phyloP scores from a whole-genome alignment of 768 basidiomycete genomes.

The Vararia minispora region DNA sequence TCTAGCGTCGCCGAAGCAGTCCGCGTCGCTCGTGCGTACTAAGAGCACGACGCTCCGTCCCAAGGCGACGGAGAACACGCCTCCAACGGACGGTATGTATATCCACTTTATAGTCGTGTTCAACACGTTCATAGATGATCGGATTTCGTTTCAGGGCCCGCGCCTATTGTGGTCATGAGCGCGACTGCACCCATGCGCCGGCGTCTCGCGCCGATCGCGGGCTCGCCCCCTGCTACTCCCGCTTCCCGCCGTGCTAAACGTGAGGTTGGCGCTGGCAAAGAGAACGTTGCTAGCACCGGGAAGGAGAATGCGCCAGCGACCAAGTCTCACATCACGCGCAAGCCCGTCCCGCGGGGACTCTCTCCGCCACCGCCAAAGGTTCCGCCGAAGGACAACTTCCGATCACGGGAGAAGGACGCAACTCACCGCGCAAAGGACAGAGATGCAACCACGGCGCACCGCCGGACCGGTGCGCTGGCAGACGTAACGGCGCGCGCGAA shows the following conservation, averaged over 20 bases:
- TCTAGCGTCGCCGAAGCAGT: too few species aligned
- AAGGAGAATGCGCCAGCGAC: constrained; percentile 24
- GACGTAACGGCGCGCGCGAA: constrained; percentile 4
- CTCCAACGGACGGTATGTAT: too few species aligned
- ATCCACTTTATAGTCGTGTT: too few species aligned
- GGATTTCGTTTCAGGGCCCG: too few species aligned
- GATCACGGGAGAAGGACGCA: too few species aligned
- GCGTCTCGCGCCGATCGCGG: constrained; percentile 38
- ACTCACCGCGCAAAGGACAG: too few species aligned
- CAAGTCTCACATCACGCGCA: constrained; percentile 13
- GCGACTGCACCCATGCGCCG: too few species aligned
- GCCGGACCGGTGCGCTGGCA: not conserved
- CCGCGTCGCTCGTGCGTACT: too few species aligned
- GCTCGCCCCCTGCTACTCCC: constrained; percentile 36
- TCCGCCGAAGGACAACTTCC: constrained; percentile 12
- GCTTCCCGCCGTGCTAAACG: constrained; percentile 8
- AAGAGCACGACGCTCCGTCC: too few species aligned
- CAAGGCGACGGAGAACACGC: too few species aligned
- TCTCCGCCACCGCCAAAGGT: constrained; percentile 2
- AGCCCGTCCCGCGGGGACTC: constrained; percentile 14
- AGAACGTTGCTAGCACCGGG: constrained; percentile 23
- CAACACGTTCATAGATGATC: too few species aligned
- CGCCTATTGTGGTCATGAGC: too few species aligned
- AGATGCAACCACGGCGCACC: not conserved
- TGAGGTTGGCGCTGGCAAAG: constrained; percentile 23